These are phyloP conservation scores for Colletotrichum tabaci DNA, from an alignment of 2,329 filamentous ascomycete species.

Conservation along the genomic window DNA sequence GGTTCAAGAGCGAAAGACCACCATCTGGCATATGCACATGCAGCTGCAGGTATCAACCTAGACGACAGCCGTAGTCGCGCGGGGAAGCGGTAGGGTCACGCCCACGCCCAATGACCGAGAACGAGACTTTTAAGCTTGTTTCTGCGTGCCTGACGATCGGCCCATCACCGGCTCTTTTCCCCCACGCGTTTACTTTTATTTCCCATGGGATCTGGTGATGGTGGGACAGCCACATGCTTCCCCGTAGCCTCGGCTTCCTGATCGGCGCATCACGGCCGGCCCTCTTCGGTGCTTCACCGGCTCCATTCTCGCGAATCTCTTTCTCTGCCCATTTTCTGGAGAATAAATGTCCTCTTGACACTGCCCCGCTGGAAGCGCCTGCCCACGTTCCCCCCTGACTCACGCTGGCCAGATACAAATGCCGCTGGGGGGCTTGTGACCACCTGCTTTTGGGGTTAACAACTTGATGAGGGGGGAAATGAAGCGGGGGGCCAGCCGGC, in stretches of 20 bases:
- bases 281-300: slow-evolving; percentile 17
- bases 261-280: background rate
- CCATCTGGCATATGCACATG: background rate
- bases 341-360: too few species aligned
- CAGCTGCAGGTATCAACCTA: background rate
- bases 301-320: background rate
- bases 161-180: slow-evolving; percentile 3
- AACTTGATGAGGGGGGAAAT: too few species aligned
- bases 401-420: too few species aligned
- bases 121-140: slow-evolving; percentile 31
- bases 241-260: background rate
- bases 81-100: background rate
- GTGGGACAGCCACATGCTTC: too few species aligned
- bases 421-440: too few species aligned
- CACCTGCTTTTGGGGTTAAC: too few species aligned
- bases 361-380: too few species aligned
- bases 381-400: too few species aligned
- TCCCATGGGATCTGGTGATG: too few species aligned
- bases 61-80: background rate
- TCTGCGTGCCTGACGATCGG: slow-evolving; percentile 23
- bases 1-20: background rate
- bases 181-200: background rate
- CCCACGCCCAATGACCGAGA: background rate
- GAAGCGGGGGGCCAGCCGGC: too few species aligned
- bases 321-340: background rate